Evolutionary conservation across 441 rosid genomes (phyloP).

Genomic region (Aquilaria agallochum): DNA sequence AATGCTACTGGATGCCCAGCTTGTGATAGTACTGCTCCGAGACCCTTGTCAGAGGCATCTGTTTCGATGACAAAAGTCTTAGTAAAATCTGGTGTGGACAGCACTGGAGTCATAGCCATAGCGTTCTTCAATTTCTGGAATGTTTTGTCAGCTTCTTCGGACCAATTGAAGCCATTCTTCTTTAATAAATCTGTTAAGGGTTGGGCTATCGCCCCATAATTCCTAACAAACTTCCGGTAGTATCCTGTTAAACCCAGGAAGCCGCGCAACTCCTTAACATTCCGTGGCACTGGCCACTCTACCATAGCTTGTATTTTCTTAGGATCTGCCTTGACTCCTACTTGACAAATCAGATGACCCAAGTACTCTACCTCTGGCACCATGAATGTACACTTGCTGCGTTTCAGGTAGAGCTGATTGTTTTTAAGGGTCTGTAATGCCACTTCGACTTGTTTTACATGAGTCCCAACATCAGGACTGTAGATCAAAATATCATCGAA

Average conservation of each 20-base stretch:
- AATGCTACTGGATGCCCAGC: too few relatives aligned
- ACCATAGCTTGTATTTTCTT: not conserved
- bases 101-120: not conserved
- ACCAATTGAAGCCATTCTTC: not conserved
- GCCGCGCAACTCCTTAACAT: not conserved
- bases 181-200: not conserved
- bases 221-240: not conserved
- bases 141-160: not conserved
- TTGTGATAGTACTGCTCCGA: too few relatives aligned
- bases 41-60: not conserved
- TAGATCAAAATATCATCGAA: too few relatives aligned
- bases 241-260: conserved; percentile 3
- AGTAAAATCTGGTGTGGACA: not conserved
- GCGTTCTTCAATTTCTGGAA: not conserved
- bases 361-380: not conserved
- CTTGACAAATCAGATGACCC: too few relatives aligned
- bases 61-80: not conserved
- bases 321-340: not conserved
- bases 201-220: not conserved
- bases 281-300: not conserved
- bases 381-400: too few relatives aligned
- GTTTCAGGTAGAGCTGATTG: too few relatives aligned
- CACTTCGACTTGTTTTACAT: too few relatives aligned
- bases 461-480: too few relatives aligned
- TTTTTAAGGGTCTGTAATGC: too few relatives aligned